Conservation (phyloP, 2,329 filamentous ascomycete genomes). For the Ascochyta rabiei region DNA sequence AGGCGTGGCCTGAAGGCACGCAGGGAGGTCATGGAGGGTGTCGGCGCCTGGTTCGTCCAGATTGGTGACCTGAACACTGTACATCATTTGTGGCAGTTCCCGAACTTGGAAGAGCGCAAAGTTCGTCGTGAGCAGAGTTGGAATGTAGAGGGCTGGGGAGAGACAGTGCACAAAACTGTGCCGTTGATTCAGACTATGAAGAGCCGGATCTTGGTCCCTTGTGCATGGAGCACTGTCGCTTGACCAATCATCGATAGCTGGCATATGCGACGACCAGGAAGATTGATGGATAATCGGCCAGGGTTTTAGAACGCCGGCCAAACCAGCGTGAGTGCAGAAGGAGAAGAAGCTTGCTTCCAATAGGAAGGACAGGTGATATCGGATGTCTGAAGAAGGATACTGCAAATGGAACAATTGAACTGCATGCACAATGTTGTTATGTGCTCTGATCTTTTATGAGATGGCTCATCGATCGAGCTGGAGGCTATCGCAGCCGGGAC, state of each 20-base stretch:
- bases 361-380: neutral
- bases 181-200: constrained; percentile 97
- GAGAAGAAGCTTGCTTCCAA: neutral
- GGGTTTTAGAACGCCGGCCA: neutral
- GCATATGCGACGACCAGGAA: neutral
- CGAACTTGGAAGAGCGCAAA: constrained; percentile 92
- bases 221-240: constrained; percentile 94
- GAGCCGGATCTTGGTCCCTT: constrained; percentile 88
- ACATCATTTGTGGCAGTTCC: constrained; percentile 98
- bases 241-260: constrained; percentile 50
- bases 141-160: constrained; percentile 92
- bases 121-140: constrained; percentile 91
- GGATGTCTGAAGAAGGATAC: neutral
- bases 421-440: neutral
- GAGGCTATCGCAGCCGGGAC: too few relatives aligned
- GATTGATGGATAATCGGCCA: too few relatives aligned
- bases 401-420: neutral
- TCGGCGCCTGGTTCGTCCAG: constrained; percentile 98
- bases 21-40: constrained; percentile 96
- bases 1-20: constrained; percentile 87
- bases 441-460: neutral
- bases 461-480: too few relatives aligned
- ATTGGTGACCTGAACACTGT: constrained; percentile 97
- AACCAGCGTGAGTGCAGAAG: neutral
- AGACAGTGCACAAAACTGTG: constrained; percentile 98